Conservation (phyloP, 352 stramenopile species). For the Blastocystis sp. region DNA sequence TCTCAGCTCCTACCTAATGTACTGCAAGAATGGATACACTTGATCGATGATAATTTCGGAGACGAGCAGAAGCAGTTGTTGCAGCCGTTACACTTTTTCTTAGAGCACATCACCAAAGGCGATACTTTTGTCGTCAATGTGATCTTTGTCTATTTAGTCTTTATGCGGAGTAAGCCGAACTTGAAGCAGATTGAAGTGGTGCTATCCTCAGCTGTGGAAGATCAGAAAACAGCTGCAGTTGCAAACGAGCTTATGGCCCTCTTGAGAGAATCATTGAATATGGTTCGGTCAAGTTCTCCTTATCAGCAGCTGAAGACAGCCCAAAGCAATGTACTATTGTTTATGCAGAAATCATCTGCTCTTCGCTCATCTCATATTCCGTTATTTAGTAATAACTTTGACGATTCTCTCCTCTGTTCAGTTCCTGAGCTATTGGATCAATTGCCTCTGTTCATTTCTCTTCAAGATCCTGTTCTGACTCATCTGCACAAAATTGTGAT, state of each 20-base stretch:
- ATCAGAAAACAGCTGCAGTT: neutral
- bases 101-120: neutral
- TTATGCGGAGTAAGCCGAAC: neutral
- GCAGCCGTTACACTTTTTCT: neutral
- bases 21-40: neutral
- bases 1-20: neutral
- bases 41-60: neutral
- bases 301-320: neutral
- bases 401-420: neutral
- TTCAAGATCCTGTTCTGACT: neutral
- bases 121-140: neutral
- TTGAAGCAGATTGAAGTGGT: slow-evolving; percentile 7
- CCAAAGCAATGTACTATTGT: neutral
- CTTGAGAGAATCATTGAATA: neutral
- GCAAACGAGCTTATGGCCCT: neutral
- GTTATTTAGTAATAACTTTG: slow-evolving; percentile 55
- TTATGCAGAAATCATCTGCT: neutral
- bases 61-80: neutral
- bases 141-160: neutral
- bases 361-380: neutral
- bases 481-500: neutral
- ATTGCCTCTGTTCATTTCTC: neutral
- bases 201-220: neutral
- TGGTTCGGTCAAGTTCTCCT: neutral
- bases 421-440: neutral